Base-by-base conservation (phyloP, 257 asterid species). In the Avicennia marina region DNA sequence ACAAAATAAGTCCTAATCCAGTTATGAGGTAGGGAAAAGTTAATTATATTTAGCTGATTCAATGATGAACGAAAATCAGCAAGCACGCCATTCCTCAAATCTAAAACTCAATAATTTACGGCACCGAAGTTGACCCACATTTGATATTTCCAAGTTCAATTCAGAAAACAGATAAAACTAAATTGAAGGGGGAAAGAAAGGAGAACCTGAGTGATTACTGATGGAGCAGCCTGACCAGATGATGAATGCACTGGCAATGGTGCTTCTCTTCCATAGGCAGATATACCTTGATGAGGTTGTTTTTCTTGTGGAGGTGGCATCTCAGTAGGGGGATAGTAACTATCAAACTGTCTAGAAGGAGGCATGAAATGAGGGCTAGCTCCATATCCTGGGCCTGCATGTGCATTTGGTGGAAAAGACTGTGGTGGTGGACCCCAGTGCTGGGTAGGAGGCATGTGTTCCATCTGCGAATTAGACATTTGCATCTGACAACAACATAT, bases 361-460 rank as follows among this genome's bases (percentile, higher is more conserved):
- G 84, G 88, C 73, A 73, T 80, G 56, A 81, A 85, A 63, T 76
- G 88, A 34, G 86, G 82, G 71, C 64, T 73, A 58, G 74, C 70
- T 72, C 83, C 93, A 74, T 80, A 88, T 65, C 83, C 90, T 18
- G 86, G 82, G 52, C 84, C 84, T 43, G 71, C 86, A 49, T 68
- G 70, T 26, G 75, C 74, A 57, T 65, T 78, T 62, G 74, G 81
- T 19, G 85, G 81, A 62, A 78, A 89, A 9, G 87, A 74, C 44
- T 88, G 96, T 50, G 86, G 90, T 1, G 90, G 89, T 10, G 82
- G 94, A 32, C 89, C 97, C 97, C 97, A 89, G 27, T 80, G 70
- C 66, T 83, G 94, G 29, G 79, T 50, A 53, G 89, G 89, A 53
- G 95, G 93, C 77, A 78, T 71, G 62, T 75, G 86, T 17, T 89